Conservation (phyloP, 2,329 filamentous ascomycete species). For the Claviceps sorghi region DNA sequence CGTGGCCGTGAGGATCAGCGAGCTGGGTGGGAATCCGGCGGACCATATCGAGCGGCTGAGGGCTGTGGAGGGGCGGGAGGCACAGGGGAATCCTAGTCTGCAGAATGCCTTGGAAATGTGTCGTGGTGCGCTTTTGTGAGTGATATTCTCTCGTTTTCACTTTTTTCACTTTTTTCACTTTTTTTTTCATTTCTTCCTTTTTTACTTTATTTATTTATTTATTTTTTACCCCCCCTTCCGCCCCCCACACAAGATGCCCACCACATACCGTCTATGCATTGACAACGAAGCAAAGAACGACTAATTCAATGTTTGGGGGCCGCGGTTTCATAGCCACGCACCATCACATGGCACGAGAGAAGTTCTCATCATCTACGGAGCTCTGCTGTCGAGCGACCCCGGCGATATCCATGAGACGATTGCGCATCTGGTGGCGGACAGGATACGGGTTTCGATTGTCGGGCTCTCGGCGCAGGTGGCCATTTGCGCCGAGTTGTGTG, state of each 20-base stretch:
- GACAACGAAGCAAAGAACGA: not conserved
- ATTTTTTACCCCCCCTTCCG: too few species aligned
- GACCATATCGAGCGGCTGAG: conserved; percentile 72
- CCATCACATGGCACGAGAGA: conserved; percentile 89
- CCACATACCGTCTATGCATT: not conserved
- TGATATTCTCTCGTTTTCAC: not conserved
- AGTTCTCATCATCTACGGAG: conserved; percentile 82
- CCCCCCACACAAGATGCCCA: too few species aligned
- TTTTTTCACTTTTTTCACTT: not conserved
- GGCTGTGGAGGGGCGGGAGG: conserved; percentile 48
- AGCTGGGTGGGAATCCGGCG: conserved; percentile 80
- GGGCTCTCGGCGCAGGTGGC: conserved; percentile 84
- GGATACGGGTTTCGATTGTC: conserved; percentile 76
- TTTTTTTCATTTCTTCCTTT: too few species aligned
- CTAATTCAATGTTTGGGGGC: not conserved
- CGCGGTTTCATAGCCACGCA: conserved; percentile 46
- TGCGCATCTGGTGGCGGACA: conserved; percentile 59
- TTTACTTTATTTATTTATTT: too few species aligned
- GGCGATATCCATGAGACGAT: conserved; percentile 93
- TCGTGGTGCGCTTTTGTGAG: conserved; percentile 71
- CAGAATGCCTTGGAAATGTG: conserved; percentile 97
- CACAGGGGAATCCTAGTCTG: conserved; percentile 62
- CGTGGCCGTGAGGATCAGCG: conserved; percentile 68
- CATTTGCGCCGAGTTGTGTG: conserved; percentile 79
- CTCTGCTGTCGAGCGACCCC: conserved; percentile 77